phyloP scores from a whole-genome alignment of 192 early-diverging fungal species.

The Gonapodya sp. region DNA sequence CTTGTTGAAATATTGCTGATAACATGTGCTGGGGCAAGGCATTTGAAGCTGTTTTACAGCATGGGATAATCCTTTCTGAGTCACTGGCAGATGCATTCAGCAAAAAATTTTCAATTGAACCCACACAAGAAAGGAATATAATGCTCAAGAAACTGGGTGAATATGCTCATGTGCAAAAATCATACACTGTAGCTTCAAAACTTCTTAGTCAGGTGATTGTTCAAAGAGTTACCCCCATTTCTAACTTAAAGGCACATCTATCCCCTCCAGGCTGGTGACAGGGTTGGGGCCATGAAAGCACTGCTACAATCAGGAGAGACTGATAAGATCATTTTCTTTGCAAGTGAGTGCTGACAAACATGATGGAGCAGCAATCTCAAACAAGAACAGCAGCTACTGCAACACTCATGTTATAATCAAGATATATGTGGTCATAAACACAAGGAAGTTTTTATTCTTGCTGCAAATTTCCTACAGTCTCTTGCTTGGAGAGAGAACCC shows the following conservation, averaged over 20 bases:
- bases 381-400: conserved; percentile 13
- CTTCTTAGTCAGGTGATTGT: conserved; percentile 36
- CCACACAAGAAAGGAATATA: background rate
- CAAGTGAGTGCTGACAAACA: conserved; percentile 24
- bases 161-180: conserved; percentile 28
- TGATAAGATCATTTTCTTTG: conserved; percentile 51
- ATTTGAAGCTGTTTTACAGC: background rate
- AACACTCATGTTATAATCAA: conserved; percentile 8
- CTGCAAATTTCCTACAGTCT: conserved; percentile 48
- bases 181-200: conserved; percentile 40
- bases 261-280: conserved; percentile 32
- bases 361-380: background rate
- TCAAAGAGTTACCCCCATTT: background rate
- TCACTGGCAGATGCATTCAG: background rate
- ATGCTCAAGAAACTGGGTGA: conserved; percentile 26
- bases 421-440: conserved; percentile 46
- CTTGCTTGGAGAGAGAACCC: conserved; percentile 40
- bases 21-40: background rate
- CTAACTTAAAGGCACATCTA: background rate
- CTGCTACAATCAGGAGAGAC: conserved; percentile 41
- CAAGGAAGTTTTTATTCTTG: conserved; percentile 41
- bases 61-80: background rate
- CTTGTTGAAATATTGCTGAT: no score
- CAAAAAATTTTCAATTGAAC: background rate
- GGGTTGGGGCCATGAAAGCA: conserved; percentile 39